Conservation (phyloP, 768 basidiomycete species). For the Leccinum imitatum region DNA sequence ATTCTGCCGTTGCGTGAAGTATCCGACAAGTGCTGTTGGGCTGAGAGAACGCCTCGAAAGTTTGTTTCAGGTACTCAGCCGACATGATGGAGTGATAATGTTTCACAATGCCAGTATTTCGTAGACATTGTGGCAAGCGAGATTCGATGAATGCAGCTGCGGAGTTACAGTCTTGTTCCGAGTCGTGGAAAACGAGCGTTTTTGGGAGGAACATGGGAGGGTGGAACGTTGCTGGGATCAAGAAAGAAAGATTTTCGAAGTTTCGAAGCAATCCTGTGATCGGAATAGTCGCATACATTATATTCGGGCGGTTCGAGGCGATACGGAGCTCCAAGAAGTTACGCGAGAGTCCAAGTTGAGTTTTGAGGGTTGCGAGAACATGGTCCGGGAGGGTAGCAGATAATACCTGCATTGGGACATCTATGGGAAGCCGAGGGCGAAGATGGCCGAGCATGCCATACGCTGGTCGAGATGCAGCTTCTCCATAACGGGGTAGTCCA, state of each 20-base stretch:
- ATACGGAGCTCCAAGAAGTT: no score
- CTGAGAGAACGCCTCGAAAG: no score
- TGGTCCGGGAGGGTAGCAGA: conserved; percentile 5
- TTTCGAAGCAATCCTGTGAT: neutral
- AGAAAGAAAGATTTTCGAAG: neutral
- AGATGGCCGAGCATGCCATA: neutral
- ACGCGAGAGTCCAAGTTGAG: no score
- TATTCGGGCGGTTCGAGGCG: no score
- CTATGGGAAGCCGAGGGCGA: neutral
- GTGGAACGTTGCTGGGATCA: neutral
- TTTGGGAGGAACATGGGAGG: neutral
- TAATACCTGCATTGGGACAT: conserved; percentile 1
- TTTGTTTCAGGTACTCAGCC: no score
- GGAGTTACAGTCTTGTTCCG: neutral
- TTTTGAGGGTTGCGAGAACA: neutral
- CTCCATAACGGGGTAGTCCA: neutral
- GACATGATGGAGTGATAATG: no score
- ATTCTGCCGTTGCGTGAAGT: no score
- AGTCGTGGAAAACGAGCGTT: neutral
- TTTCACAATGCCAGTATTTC: no score
- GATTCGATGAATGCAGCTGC: no score
- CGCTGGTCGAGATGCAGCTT: conserved; percentile 2
- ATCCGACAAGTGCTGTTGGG: no score
- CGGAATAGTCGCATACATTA: no score
- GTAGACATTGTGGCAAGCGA: no score